Evolutionary conservation across 2,329 filamentous ascomycete species (phyloP).

Genomic region (Diaporthe velutina): DNA sequence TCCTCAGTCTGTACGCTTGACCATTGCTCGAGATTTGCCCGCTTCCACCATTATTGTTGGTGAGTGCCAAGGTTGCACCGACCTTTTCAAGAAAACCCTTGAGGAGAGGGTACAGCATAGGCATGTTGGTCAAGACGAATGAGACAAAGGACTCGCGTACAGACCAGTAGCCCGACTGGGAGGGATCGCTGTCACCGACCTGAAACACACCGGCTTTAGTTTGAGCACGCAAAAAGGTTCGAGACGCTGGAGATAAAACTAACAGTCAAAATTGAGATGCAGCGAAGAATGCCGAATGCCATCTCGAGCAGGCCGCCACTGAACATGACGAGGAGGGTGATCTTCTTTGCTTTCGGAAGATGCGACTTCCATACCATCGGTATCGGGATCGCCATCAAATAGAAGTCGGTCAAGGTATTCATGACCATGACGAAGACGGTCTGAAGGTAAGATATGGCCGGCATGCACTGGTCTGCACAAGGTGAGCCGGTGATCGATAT

Average conservation of each 20-base stretch:
- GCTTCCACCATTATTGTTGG: background rate
- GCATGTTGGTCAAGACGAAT: slow-evolving; percentile 54
- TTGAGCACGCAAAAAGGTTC: background rate
- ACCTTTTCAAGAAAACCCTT: slow-evolving; percentile 43
- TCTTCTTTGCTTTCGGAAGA: slow-evolving; percentile 55
- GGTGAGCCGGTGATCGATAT: background rate
- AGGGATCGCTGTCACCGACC: slow-evolving; percentile 47
- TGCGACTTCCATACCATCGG: slow-evolving; percentile 62
- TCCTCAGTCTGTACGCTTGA: slow-evolving; percentile 2
- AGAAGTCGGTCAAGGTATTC: slow-evolving; percentile 62
- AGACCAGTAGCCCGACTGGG: slow-evolving; percentile 53
- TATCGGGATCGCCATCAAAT: slow-evolving; percentile 62
- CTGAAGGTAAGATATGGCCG: slow-evolving; percentile 60
- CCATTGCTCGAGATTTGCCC: background rate
- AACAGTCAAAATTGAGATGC: slow-evolving; percentile 58
- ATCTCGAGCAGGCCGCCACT: slow-evolving; percentile 64
- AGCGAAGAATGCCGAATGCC: slow-evolving; percentile 62
- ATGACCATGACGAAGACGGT: slow-evolving; percentile 60
- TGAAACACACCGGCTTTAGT: slow-evolving; percentile 37
- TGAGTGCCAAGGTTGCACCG: slow-evolving; percentile 23
- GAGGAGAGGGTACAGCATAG: slow-evolving; percentile 54
- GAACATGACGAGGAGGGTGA: slow-evolving; percentile 61
- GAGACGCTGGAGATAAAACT: background rate
- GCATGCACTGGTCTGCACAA: slow-evolving; percentile 54
- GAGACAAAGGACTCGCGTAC: slow-evolving; percentile 56